phyloP scores from a whole-genome alignment of 208 protist genomes.

The Spongospora subterranea region DNA sequence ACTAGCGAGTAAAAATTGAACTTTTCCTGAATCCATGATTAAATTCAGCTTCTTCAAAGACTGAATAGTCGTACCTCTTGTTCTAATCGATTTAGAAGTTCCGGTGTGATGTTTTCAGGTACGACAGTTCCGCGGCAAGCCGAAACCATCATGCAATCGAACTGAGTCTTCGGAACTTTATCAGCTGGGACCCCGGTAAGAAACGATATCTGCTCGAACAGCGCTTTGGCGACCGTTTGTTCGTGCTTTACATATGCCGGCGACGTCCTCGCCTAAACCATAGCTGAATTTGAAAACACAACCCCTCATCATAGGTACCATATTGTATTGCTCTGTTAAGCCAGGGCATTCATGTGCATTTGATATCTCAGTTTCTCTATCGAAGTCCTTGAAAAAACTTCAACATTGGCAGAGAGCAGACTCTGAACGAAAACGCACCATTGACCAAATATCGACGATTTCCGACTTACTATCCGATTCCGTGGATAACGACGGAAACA shows the following conservation, averaged over 20 bases:
- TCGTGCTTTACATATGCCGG: neutral
- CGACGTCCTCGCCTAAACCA: neutral
- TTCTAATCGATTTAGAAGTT: neutral
- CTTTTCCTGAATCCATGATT: neutral
- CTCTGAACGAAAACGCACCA: neutral
- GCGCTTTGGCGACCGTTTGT: neutral
- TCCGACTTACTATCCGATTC: neutral
- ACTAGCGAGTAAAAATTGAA: slow-evolving; percentile 27
- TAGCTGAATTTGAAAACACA: neutral
- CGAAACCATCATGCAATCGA: slow-evolving; percentile 21
- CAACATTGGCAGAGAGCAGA: neutral
- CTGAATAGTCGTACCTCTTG: neutral
- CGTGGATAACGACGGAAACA: neutral
- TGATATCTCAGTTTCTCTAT: slow-evolving; percentile 41
- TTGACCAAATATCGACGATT: slow-evolving; percentile 45
- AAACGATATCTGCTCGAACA: neutral
- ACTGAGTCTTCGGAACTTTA: neutral
- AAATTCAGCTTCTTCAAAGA: neutral
- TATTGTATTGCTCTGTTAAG: neutral
- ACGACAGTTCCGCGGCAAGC: neutral
- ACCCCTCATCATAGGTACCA: neutral
- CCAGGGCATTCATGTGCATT: slow-evolving; percentile 51
- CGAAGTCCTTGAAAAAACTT: neutral
- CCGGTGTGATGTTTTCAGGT: neutral
- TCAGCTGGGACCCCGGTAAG: neutral